Conservation (phyloP, 2,329 filamentous ascomycete species). For the Juglanconis oblonga region DNA sequence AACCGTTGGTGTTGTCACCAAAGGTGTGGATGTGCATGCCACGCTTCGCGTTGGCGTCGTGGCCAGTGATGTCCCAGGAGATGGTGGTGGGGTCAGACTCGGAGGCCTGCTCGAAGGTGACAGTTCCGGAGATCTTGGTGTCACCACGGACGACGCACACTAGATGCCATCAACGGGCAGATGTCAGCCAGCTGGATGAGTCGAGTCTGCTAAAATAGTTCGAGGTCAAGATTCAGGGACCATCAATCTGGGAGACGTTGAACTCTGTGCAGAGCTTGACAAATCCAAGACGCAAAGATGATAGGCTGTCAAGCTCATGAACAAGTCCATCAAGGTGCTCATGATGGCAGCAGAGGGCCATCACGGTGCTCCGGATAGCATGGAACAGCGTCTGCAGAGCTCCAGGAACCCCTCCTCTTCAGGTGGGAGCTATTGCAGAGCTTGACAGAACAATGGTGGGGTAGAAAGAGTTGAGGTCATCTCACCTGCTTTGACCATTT, state of each 20-base stretch:
- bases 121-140: constrained; percentile 89
- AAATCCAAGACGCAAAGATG: not conserved
- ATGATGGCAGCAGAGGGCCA: constrained; percentile 27
- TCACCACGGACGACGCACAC: constrained; percentile 97
- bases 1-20: constrained; percentile 99
- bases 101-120: constrained; percentile 88
- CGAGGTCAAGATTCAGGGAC: not conserved
- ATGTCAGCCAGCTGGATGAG: constrained; percentile 8
- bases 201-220: not conserved
- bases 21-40: constrained; percentile 99
- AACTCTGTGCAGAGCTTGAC: not conserved
- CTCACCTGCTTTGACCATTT: constrained; percentile 98
- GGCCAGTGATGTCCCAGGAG: constrained; percentile 86
- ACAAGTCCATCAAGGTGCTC: constrained; percentile 27
- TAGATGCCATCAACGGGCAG: constrained; percentile 35
- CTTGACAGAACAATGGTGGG: constrained; percentile 19
- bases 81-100: constrained; percentile 82
- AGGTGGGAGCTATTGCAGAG: constrained; percentile 4
- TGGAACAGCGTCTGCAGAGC: constrained; percentile 28
- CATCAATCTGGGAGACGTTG: not conserved
- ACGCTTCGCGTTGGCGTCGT: constrained; percentile 93
- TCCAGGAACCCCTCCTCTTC: constrained; percentile 32
- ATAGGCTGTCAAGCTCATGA: not conserved
- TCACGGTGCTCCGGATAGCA: constrained; percentile 39
- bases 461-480: constrained; percentile 26